Evolutionary conservation across 306 rosid species (phyloP).

Genomic region (Lablab purpureus): DNA sequence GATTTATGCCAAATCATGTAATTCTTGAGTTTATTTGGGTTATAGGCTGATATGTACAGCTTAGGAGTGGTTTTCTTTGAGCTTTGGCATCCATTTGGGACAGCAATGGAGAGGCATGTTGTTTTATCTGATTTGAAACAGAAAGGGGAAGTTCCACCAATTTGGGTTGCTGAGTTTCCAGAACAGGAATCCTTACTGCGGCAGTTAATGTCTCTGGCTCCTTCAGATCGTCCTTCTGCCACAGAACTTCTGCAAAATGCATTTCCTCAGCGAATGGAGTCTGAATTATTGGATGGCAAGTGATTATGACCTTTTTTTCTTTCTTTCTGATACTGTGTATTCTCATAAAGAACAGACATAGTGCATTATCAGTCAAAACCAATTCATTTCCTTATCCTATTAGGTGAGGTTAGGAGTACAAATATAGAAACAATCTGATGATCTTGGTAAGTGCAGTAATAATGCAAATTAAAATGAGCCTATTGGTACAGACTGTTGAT

Average conservation of each 20-base stretch:
- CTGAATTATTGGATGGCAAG: constrained; percentile 90
- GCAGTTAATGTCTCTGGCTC: constrained; percentile 82
- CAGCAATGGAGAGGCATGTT: constrained; percentile 87
- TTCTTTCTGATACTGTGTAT: constrained; percentile 30
- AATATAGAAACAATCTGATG: constrained; percentile 30
- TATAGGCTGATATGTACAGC: constrained; percentile 98
- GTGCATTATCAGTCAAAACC: constrained; percentile 27
- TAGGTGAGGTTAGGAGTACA: constrained; percentile 14
- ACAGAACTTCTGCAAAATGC: constrained; percentile 75
- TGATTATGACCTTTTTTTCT: constrained; percentile 44
- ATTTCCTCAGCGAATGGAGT: constrained; percentile 94
- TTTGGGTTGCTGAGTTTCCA: constrained; percentile 84
- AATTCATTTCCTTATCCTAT: not conserved
- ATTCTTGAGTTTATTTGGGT: constrained; percentile 52
- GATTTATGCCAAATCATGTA: constrained; percentile 38
- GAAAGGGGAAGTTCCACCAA: constrained; percentile 75
- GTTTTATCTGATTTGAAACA: constrained; percentile 85
- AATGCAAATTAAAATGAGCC: constrained; percentile 32
- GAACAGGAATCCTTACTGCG: constrained; percentile 79
- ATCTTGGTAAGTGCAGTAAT: constrained; percentile 26
- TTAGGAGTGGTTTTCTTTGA: constrained; percentile 94
- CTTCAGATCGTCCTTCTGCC: constrained; percentile 96
- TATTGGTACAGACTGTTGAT: constrained; percentile 6
- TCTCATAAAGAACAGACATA: constrained; percentile 1
- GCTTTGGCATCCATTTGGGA: constrained; percentile 98